Evolutionary conservation across 2,329 filamentous ascomycete species (phyloP).

Genomic region (Penicillium brasilianum): DNA sequence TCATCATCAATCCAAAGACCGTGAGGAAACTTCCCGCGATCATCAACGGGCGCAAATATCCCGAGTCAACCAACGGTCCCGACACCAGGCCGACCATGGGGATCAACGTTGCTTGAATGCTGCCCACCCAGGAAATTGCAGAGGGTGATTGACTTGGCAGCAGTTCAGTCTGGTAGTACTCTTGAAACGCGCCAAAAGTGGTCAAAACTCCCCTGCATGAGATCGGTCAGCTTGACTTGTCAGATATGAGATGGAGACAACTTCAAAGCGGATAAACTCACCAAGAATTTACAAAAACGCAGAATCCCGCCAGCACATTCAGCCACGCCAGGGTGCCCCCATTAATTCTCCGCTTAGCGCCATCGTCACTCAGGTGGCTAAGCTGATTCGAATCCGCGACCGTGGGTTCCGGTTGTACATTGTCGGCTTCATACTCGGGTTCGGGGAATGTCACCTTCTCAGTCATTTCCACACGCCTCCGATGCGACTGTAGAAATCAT

Average conservation of each 20-base stretch:
- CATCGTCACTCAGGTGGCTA: constrained; percentile 11
- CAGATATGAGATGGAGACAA: neutral
- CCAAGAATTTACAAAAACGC: constrained; percentile 43
- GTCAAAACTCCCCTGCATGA: constrained; percentile 48
- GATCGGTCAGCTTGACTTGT: constrained; percentile 8
- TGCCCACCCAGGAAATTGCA: constrained; percentile 56
- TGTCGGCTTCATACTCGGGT: neutral
- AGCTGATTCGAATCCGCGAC: neutral
- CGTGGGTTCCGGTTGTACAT: neutral
- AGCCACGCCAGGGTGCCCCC: constrained; percentile 39
- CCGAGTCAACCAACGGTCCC: constrained; percentile 57
- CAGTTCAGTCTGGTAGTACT: constrained; percentile 51
- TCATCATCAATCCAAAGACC: constrained; percentile 41
- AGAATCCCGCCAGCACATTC: constrained; percentile 37
- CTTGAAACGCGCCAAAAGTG: constrained; percentile 56
- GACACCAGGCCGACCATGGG: constrained; percentile 54
- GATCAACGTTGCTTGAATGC: constrained; percentile 54
- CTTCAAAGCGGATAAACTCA: constrained; percentile 16
- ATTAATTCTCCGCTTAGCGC: constrained; percentile 24
- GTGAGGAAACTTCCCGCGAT: constrained; percentile 48
- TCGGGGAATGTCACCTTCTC: constrained; percentile 14
- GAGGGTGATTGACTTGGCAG: constrained; percentile 45
- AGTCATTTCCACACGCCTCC: constrained; percentile 15
- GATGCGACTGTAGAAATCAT: neutral
- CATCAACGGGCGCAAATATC: constrained; percentile 50